Conservation (phyloP, 768 basidiomycete genomes). For the Basidioascus undulatus region DNA sequence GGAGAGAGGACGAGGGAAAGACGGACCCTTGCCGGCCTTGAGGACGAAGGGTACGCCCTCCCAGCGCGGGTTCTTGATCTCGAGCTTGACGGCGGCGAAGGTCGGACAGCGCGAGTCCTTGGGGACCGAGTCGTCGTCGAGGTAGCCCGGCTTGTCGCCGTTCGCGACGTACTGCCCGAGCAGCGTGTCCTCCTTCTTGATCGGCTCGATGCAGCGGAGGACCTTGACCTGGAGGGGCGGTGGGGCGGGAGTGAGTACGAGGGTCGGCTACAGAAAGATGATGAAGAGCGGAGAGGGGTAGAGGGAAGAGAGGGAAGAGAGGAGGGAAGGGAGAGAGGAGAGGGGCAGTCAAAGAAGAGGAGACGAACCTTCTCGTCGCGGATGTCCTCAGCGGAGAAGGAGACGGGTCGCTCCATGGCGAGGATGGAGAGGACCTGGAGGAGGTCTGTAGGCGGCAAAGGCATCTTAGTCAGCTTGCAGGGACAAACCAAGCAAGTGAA, state of each 20-base stretch:
- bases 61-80: slow-evolving; percentile 90
- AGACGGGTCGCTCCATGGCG: slow-evolving; percentile 95
- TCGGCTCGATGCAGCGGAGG: slow-evolving; percentile 65
- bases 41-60: slow-evolving; percentile 97
- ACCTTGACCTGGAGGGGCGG: slow-evolving; percentile 60
- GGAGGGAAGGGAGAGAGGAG: not conserved
- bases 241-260: too few relatives aligned
- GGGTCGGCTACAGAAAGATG: not conserved
- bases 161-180: slow-evolving; percentile 81
- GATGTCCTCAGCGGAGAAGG: slow-evolving; percentile 89
- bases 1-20: not conserved
- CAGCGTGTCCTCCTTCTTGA: slow-evolving; percentile 50
- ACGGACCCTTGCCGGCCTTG: slow-evolving; percentile 85
- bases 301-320: slow-evolving; percentile 3
- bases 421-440: slow-evolving; percentile 82
- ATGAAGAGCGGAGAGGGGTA: not conserved
- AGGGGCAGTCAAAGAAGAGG: not conserved
- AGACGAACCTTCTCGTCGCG: slow-evolving; percentile 77
- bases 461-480: slow-evolving; percentile 7
- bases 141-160: slow-evolving; percentile 84
- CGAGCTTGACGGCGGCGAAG: slow-evolving; percentile 68
- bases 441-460: slow-evolving; percentile 34
- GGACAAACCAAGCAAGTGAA: not conserved
- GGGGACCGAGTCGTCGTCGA: slow-evolving; percentile 88
- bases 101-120: slow-evolving; percentile 81